Base-by-base conservation (phyloP, 148 eudicot genomes). In the Rhododendron mucronatum region DNA sequence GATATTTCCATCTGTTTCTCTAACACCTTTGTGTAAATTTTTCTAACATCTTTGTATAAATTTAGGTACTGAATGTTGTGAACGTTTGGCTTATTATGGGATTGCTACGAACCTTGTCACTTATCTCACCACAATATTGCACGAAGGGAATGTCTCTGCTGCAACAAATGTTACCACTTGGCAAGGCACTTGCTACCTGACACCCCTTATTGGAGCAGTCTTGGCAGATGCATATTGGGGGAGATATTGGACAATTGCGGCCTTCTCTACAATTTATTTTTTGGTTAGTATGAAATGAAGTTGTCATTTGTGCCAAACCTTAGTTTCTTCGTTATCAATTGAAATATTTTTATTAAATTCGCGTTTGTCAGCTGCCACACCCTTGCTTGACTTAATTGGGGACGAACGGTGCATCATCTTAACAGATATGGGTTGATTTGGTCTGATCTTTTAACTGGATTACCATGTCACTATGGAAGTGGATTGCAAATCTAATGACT, bases 191-290 rank as follows among this genome's bases (percentile, higher is more conserved):
- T 92, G 95, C 89, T 94, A 91, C 88, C 90, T 95, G n/a, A 88
- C 95, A 81, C 94, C 97, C 84, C 93, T 95, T 85, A 82, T 93
- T 48, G 98, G 96, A 83, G 95, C 94, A 50, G 88, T 91, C 82
- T 84, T 95, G 69, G 96, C 98, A 16, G 98, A 95, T 94, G 89
- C 96, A 74, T 91, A 88, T 44, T 94, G 93, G 98, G 98, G 98
- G 84, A 92, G 96, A 94, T 95, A 94, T 88, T 93, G 96, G 95
- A 95, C 98, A 30, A 95, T 95, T 85, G 94, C 95, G 26, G 89
- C 83, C 86, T 95, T 95, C 87, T 94, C 94, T 75, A 86, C 91
- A n/a, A 89, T 94, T 26, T 94, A 95, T 82, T 91, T 95, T 84
- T 83, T 95, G 33, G 96, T 94, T 90, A 89, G 45, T 86, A 69